Conservation (phyloP, 345 rosid genomes). For the Laguncularia racemosa region DNA sequence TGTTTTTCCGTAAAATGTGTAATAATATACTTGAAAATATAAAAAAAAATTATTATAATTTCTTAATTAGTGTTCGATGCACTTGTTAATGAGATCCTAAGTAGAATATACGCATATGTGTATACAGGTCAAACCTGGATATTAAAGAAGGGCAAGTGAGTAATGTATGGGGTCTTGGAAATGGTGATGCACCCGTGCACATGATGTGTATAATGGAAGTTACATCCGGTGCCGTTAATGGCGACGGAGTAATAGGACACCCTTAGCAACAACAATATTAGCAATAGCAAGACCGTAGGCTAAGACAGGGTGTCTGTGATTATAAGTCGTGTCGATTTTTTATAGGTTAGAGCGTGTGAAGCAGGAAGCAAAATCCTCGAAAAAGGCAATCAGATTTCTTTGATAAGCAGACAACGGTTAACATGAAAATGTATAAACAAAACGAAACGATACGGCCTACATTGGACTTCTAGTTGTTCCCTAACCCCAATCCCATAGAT, state of each 20-base stretch:
- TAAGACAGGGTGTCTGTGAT: conserved; percentile 33
- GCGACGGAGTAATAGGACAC: conserved; percentile 6
- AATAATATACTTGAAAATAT: too few relatives aligned
- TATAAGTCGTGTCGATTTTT: conserved; percentile 4
- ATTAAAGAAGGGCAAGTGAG: conserved; percentile 8
- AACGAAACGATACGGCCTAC: too few relatives aligned
- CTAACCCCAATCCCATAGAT: too few relatives aligned
- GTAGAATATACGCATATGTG: neutral
- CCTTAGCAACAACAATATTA: neutral
- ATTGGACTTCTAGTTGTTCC: too few relatives aligned
- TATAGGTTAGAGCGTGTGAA: conserved; percentile 13
- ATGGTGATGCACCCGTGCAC: conserved; percentile 19
- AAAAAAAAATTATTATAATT: too few relatives aligned
- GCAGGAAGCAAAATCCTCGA: conserved; percentile 46
- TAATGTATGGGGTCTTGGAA: conserved; percentile 10
- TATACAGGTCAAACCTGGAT: neutral
- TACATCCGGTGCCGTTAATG: conserved; percentile 31
- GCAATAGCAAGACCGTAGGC: conserved; percentile 26
- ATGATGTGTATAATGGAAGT: conserved; percentile 16
- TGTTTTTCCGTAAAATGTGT: too few relatives aligned
- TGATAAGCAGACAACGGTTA: conserved; percentile 15
- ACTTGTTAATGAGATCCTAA: too few relatives aligned
- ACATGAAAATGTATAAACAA: too few relatives aligned
- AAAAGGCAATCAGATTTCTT: conserved; percentile 18
- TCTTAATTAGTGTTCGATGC: too few relatives aligned